Evolutionary conservation across 495 filamentous ascomycete species (phyloP).

Genomic region (Penicillium chermesinum): DNA sequence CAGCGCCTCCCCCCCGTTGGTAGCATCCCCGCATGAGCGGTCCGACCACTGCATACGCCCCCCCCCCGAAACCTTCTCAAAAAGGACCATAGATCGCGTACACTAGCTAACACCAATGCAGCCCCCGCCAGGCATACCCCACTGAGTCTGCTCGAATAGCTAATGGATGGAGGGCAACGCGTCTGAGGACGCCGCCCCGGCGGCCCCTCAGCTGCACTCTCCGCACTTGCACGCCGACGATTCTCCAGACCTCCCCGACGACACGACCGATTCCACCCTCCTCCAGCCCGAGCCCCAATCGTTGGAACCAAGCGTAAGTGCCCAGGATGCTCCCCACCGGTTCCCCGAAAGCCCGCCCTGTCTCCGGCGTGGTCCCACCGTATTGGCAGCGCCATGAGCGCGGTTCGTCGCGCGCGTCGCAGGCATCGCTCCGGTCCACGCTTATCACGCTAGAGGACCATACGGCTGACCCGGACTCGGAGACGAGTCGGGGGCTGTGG

Average conservation of each 20-base stretch:
- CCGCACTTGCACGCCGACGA: slow-evolving; percentile 1
- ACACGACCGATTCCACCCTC: neutral
- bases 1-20: no score
- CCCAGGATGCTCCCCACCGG: neutral
- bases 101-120: neutral
- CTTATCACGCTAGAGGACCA: slow-evolving; percentile 67
- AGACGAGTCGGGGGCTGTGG: slow-evolving; percentile 60
- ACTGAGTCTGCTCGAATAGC: slow-evolving; percentile 7
- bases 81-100: no score
- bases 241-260: slow-evolving; percentile 17
- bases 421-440: slow-evolving; percentile 33
- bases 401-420: slow-evolving; percentile 38
- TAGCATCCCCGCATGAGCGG: neutral
- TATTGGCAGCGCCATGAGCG: slow-evolving; percentile 49
- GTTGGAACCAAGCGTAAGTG: slow-evolving; percentile 2
- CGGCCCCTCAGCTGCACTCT: slow-evolving; percentile 23
- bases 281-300: neutral
- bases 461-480: slow-evolving; percentile 55
- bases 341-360: slow-evolving; percentile 28
- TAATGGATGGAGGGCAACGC: slow-evolving; percentile 48
- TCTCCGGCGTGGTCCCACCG: slow-evolving; percentile 43
- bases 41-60: neutral
- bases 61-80: neutral
- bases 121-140: neutral
- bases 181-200: slow-evolving; percentile 38